These are phyloP conservation scores for Heterobasidion irregulare DNA, from an alignment of 1,284 basidiomycete species.

Conservation along the genomic window DNA sequence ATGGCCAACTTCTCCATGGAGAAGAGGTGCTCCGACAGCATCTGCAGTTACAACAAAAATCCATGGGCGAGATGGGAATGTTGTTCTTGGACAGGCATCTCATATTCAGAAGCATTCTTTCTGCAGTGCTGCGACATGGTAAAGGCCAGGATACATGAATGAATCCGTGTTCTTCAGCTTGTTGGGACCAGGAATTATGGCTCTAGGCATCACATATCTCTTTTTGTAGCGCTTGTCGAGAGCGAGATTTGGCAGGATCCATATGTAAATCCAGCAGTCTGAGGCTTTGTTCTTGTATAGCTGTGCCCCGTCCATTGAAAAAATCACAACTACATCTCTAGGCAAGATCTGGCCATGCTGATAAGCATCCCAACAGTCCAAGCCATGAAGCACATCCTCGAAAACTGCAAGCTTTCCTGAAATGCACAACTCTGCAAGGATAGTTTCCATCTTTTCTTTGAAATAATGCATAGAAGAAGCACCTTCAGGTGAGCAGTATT, in stretches of 20 bases:
- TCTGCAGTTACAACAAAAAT: constrained; percentile 7
- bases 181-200: constrained; percentile 18
- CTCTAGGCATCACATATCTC: constrained; percentile 15
- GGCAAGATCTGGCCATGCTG: constrained; percentile 7
- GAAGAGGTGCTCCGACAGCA: constrained; percentile 4
- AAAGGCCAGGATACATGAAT: constrained; percentile 15
- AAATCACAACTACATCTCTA: constrained; percentile 14
- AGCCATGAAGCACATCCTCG: constrained; percentile 12
- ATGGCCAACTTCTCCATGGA: constrained; percentile 6
- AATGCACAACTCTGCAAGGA: neutral
- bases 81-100: constrained; percentile 7
- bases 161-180: constrained; percentile 19
- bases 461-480: constrained; percentile 3
- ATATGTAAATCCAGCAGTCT: constrained; percentile 20
- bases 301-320: constrained; percentile 22
- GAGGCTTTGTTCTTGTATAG: constrained; percentile 18
- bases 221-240: constrained; percentile 19
- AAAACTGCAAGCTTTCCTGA: neutral
- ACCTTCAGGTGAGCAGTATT: neutral
- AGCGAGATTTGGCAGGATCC: constrained; percentile 15
- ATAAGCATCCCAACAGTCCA: constrained; percentile 13
- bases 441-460: neutral
- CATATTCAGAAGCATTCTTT: constrained; percentile 13
- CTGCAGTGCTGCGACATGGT: constrained; percentile 16
- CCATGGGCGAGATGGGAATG: neutral